These are phyloP conservation scores for Psilocybe sp. DNA, from an alignment of 768 basidiomycete species.

Conservation along the genomic window DNA sequence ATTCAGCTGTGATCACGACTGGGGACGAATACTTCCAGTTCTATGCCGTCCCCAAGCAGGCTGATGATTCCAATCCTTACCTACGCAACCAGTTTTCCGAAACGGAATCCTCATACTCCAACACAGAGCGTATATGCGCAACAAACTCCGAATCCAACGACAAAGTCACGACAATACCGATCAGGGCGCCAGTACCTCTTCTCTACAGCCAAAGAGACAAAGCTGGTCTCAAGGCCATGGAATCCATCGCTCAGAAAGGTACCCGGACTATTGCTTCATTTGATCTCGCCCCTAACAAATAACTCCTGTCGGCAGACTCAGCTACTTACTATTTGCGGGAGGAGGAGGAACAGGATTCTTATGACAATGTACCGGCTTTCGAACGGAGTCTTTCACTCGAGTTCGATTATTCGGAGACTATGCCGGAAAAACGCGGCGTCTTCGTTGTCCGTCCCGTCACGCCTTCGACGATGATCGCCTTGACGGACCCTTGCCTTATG, in stretches of 20 bases:
- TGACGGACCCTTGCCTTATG: conserved; percentile 43
- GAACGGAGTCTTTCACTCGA: background rate
- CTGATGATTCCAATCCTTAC: no score
- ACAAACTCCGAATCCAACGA: background rate
- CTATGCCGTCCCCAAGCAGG: no score
- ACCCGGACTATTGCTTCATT: background rate
- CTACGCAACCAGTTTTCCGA: no score
- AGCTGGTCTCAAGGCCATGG: conserved; percentile 13
- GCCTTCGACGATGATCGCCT: conserved; percentile 38
- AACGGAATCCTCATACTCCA: background rate
- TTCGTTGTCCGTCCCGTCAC: conserved; percentile 28
- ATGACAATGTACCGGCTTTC: background rate
- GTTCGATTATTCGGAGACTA: background rate
- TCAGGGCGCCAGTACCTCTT: conserved; percentile 19
- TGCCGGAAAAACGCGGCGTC: background rate
- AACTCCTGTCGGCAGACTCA: background rate
- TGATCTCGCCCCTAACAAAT: background rate
- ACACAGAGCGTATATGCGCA: background rate
- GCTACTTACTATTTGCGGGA: background rate
- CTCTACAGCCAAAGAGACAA: conserved; percentile 16
- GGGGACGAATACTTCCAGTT: no score
- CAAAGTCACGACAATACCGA: conserved; percentile 1
- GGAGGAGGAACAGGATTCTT: background rate
- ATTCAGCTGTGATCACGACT: no score
- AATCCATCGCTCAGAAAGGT: conserved; percentile 15